Percentiles rank a stretch among this genome's conserved stretches.
Conservation (phyloP, 768 basidiomycete genomes). For the Lyophyllum decastes region DNA sequence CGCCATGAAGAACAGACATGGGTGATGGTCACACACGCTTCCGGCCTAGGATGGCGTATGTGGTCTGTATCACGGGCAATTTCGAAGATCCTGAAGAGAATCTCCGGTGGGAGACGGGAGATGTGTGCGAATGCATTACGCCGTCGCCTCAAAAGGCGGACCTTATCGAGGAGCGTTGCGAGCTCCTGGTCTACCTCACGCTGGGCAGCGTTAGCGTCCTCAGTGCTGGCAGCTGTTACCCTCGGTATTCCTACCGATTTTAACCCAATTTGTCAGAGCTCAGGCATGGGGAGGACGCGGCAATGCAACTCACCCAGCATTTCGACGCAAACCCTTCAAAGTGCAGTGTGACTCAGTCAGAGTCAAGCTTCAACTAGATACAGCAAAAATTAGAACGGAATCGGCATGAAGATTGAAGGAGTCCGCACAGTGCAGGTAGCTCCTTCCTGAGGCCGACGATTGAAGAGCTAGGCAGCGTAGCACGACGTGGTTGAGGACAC, state of each 20-base stretch:
- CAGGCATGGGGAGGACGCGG: neutral
- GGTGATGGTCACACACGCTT: neutral
- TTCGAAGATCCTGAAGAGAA: neutral
- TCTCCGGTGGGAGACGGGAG: neutral
- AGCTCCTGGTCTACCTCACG: neutral
- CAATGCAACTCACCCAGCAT: neutral
- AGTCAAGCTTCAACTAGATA: neutral
- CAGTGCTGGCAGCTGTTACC: neutral
- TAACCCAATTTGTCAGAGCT: neutral
- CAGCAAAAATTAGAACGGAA: too few species aligned
- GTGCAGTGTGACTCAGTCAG: neutral
- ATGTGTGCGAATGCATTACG: neutral
- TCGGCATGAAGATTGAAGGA: too few species aligned
- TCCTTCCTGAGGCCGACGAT: too few species aligned
- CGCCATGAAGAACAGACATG: neutral
- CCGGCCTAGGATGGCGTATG: neutral
- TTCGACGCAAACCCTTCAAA: neutral
- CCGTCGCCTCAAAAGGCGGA: neutral
- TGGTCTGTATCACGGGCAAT: neutral
- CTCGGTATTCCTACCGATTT: neutral
- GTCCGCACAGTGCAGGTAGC: too few species aligned
- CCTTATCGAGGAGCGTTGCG: neutral
- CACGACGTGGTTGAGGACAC: too few species aligned
- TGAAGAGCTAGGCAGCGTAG: too few species aligned
- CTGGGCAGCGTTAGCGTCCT: neutral